A percentile compares a stretch with the other conserved stretches of the same genome.
Evolutionary conservation across 2,329 filamentous ascomycete species (phyloP).

Genomic region (Endocalyx cinctus): DNA sequence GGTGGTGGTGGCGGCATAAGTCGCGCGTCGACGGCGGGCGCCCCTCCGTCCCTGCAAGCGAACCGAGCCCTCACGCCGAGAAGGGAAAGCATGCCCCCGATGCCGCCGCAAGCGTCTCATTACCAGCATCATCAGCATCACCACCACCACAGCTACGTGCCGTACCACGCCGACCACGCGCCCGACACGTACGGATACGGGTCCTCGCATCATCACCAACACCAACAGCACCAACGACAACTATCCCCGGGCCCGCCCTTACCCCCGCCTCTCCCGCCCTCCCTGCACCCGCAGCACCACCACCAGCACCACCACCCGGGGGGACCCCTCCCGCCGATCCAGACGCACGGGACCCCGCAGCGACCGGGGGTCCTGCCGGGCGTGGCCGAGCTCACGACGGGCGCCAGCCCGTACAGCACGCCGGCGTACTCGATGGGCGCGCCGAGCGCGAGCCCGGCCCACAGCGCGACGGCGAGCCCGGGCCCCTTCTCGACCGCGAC

Average conservation of each 20-base stretch:
- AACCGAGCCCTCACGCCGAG: conserved; percentile 34
- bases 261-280: conserved; percentile 8
- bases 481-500: conserved; percentile 36
- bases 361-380: conserved; percentile 51
- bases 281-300: conserved; percentile 22
- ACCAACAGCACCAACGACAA: conserved; percentile 25
- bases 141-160: too few species aligned
- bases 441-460: conserved; percentile 32
- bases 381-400: conserved; percentile 60
- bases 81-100: conserved; percentile 35
- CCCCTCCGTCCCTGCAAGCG: too few species aligned
- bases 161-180: too few species aligned
- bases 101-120: too few species aligned
- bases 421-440: conserved; percentile 46
- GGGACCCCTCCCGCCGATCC: conserved; percentile 49
- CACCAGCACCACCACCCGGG: conserved; percentile 31
- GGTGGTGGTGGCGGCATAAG: too few species aligned
- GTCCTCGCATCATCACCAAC: conserved; percentile 22
- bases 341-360: conserved; percentile 34
- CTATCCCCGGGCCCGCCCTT: conserved; percentile 7
- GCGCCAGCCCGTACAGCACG: conserved; percentile 57
- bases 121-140: too few species aligned
- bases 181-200: too few species aligned
- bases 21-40: too few species aligned
- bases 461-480: conserved; percentile 38